Base-by-base conservation (phyloP, 78 protist genomes). In the Emiliania huxleyi region DNA sequence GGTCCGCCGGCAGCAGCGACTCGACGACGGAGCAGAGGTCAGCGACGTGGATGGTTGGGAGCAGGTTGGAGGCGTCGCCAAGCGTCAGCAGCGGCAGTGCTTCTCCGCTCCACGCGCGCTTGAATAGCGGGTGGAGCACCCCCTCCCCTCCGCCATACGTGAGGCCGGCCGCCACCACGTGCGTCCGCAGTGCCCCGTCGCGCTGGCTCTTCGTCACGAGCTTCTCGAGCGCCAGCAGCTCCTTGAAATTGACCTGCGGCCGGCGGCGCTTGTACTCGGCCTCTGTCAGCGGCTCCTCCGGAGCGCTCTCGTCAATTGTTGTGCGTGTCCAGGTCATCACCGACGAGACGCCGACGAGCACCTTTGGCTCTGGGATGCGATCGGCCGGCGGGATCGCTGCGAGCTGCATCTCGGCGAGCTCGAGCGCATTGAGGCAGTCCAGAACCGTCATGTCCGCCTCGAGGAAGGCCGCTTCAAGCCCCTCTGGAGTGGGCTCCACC, bases 131-230 rank as follows among this genome's bases (percentile, higher is more conserved):
- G 79, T 94, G 96, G 38, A 95, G 52, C 23, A 84, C 21, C 25
- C 79, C 91, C 84, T 95, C 97, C 40, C 79, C 96, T 11, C 3
- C 45, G 52, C 97, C 97, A 94, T 95, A 95, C 38, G n/a, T 11
- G 23, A 95, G 62, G 15, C 96, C 97, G 0, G 94, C 23, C 26
- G 43, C 40, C 11, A 95, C 93, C 35, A 90, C 77, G 77, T 12
- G 85, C 19, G 95, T 43, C 56, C 69, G 83, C 37, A 94, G n/a
- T 15, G 15, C 8, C n/a, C 69, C 25, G 38, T 69, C 85, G 12
- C 62, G 40, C 42, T 44, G 23, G 19, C 33, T 0, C 12, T 33
- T 62, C 26, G 49, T 0, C 46, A 21, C 26, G 35, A 77, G 46
- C 90, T 95, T 95, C 88, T 95, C 97, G 21, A 77, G 89, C 15